Conservation (phyloP, 2,329 filamentous ascomycete species). For the Cryphonectria nitschkei region DNA sequence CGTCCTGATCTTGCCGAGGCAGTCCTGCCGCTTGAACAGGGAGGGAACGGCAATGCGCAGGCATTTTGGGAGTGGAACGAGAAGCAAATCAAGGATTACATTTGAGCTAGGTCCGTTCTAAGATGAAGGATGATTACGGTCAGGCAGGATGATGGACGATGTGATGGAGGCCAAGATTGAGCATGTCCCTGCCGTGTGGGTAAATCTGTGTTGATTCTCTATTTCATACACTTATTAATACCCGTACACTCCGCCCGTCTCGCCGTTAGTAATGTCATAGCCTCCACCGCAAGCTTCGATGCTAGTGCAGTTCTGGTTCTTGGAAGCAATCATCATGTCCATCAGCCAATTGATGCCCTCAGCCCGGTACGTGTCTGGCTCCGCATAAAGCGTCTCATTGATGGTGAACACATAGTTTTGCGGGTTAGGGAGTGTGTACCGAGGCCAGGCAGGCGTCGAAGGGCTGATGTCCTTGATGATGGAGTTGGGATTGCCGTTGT, state of each 20-base stretch:
- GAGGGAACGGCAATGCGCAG: constrained; percentile 41
- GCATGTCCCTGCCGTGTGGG: too few species aligned
- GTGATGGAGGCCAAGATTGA: background rate
- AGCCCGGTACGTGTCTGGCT: background rate
- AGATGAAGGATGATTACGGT: too few species aligned
- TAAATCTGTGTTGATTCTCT: too few species aligned
- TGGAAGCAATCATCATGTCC: constrained; percentile 6
- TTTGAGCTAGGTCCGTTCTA: background rate
- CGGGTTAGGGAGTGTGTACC: background rate
- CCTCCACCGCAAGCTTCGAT: background rate
- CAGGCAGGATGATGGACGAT: too few species aligned
- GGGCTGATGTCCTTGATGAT: background rate
- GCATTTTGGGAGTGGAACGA: constrained; percentile 48
- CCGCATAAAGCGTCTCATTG: background rate
- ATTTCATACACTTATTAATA: background rate
- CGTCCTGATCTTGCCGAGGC: constrained; percentile 31
- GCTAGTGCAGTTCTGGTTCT: background rate
- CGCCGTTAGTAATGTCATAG: background rate
- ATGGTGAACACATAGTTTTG: constrained; percentile 1
- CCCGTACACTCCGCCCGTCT: background rate
- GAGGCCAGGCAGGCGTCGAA: background rate
- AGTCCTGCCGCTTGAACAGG: constrained; percentile 39
- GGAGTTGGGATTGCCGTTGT: background rate
- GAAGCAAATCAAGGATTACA: constrained; percentile 39
- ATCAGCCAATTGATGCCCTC: background rate